phyloP scores from a whole-genome alignment of 1,284 basidiomycete species.

The Pyrrhoderma noxium region DNA sequence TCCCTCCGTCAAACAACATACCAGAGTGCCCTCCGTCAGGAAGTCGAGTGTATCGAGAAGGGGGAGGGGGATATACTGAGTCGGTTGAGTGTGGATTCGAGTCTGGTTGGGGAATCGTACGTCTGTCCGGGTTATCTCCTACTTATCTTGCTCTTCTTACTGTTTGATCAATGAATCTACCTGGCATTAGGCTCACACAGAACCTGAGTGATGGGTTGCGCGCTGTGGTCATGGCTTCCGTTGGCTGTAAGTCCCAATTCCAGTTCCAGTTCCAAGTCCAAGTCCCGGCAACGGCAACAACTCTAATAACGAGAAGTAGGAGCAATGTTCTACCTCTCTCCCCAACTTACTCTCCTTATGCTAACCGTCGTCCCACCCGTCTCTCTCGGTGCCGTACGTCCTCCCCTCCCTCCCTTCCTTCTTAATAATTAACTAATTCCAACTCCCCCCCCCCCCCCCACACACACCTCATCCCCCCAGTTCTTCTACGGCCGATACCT shows the following conservation, averaged over 20 bases:
- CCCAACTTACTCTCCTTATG: conserved; percentile 88
- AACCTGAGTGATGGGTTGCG: conserved; percentile 89
- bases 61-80: conserved; percentile 94
- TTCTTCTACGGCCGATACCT: conserved; percentile 93
- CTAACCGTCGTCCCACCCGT: conserved; percentile 91
- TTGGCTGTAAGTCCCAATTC: conserved; percentile 58
- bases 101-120: conserved; percentile 90
- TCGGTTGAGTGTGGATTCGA: conserved; percentile 86
- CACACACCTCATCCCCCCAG: not conserved
- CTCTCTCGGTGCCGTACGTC: conserved; percentile 82
- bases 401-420: not conserved
- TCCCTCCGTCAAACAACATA: conserved; percentile 82
- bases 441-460: no score
- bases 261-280: not conserved
- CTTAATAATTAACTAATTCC: not conserved
- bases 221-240: conserved; percentile 81
- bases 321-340: conserved; percentile 95
- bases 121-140: no score
- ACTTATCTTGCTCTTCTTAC: no score
- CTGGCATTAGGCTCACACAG: conserved; percentile 69
- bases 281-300: no score
- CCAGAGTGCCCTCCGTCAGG: conserved; percentile 75
- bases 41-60: conserved; percentile 88
- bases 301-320: conserved; percentile 52
- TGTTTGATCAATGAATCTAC: no score